phyloP scores from a whole-genome alignment of 1,284 basidiomycete species.

The Papiliotrema flavescens region DNA sequence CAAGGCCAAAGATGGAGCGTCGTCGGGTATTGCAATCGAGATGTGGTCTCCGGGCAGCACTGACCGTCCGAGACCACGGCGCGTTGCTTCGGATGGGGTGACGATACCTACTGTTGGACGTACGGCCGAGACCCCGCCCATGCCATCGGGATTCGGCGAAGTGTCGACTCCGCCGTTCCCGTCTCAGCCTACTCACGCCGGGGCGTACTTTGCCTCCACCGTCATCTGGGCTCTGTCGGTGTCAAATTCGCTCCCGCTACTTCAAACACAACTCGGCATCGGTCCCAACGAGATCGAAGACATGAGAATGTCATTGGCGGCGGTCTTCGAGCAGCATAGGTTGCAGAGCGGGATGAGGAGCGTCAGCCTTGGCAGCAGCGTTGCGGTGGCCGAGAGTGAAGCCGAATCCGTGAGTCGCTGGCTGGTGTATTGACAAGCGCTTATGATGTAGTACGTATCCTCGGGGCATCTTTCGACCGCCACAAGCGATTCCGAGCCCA shows the following conservation, averaged over 20 bases:
- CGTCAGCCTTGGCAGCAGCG: not conserved
- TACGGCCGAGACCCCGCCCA: not conserved
- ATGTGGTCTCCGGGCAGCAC: not conserved
- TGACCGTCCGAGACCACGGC: slow-evolving; percentile 1
- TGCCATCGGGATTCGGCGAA: not conserved
- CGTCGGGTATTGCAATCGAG: slow-evolving; percentile 10
- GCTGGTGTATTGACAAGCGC: not conserved
- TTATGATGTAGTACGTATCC: not conserved
- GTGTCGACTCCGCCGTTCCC: slow-evolving; percentile 18
- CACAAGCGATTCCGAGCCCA: not conserved
- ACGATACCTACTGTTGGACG: not conserved
- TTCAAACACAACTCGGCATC: slow-evolving; percentile 26
- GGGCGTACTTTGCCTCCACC: slow-evolving; percentile 12
- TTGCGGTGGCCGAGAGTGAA: slow-evolving; percentile 11
- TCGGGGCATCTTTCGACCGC: not conserved
- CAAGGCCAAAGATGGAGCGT: not conserved
- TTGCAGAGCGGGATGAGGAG: slow-evolving; percentile 22
- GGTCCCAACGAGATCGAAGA: slow-evolving; percentile 22
- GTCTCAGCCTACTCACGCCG: slow-evolving; percentile 11
- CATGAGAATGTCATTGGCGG: slow-evolving; percentile 27
- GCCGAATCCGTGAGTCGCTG: slow-evolving; percentile 1
- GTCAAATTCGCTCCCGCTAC: slow-evolving; percentile 1
- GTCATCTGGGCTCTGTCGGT: slow-evolving; percentile 9
- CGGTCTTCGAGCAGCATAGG: slow-evolving; percentile 29
- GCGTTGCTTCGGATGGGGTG: slow-evolving; percentile 4